Evolutionary conservation across 805 yeast species (phyloP).

Genomic region (Lachancea dasiensis): DNA sequence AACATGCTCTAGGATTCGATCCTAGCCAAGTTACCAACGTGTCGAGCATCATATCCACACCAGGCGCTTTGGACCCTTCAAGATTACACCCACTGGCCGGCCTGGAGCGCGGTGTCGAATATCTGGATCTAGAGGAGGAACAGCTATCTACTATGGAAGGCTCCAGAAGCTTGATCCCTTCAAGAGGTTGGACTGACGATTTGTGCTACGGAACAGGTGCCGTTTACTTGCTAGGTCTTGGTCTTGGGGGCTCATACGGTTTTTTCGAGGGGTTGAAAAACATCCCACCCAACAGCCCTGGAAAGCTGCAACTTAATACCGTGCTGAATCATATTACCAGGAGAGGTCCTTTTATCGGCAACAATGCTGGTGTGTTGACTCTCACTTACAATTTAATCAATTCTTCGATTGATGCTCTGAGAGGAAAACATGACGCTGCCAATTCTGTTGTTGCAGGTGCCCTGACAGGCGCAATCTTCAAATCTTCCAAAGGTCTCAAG

Average conservation of each 20-base stretch:
- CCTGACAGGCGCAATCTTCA: slow-evolving; percentile 84
- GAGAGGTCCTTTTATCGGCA: slow-evolving; percentile 94
- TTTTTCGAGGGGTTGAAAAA: slow-evolving; percentile 76
- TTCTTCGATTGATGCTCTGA: slow-evolving; percentile 65
- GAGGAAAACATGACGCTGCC: slow-evolving; percentile 83
- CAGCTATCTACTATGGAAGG: slow-evolving; percentile 73
- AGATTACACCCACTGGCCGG: slow-evolving; percentile 90
- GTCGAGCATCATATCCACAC: slow-evolving; percentile 52
- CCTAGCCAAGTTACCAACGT: slow-evolving; percentile 60
- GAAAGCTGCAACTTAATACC: slow-evolving; percentile 81
- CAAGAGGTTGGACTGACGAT: slow-evolving; percentile 98
- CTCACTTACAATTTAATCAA: slow-evolving; percentile 81
- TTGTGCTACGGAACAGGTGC: slow-evolving; percentile 97
- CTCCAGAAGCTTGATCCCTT: slow-evolving; percentile 83
- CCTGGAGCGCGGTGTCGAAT: slow-evolving; percentile 82
- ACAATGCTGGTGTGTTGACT: slow-evolving; percentile 91
- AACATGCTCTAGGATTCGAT: slow-evolving; percentile 47
- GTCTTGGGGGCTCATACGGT: slow-evolving; percentile 86
- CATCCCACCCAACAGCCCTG: slow-evolving; percentile 69
- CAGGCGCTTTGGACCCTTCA: slow-evolving; percentile 60
- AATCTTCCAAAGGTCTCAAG: slow-evolving; percentile 74
- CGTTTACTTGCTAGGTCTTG: slow-evolving; percentile 79
- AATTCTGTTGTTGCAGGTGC: slow-evolving; percentile 90
- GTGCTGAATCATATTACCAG: slow-evolving; percentile 86
- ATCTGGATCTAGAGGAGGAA: slow-evolving; percentile 83